phyloP scores from a whole-genome alignment of 176 grass and related monocot species.

The Triticum monococcum region DNA sequence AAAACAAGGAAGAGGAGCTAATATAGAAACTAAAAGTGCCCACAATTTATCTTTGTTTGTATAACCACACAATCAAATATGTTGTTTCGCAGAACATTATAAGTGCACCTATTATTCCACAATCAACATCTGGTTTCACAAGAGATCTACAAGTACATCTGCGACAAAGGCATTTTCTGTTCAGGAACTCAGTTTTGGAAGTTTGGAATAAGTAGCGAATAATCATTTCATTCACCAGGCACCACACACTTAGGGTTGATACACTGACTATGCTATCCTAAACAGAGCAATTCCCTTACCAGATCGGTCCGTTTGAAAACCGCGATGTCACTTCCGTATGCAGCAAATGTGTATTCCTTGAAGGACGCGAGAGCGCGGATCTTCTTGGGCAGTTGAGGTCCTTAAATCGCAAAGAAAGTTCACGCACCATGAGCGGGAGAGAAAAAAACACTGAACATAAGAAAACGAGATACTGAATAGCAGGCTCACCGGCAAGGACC shows the following conservation, averaged over 20 bases:
- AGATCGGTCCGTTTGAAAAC: slow-evolving; percentile 83
- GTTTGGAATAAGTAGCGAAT: not conserved
- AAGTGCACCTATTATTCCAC: not conserved
- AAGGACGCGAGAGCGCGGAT: slow-evolving; percentile 81
- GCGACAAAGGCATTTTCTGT: not conserved
- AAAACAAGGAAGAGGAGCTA: not conserved
- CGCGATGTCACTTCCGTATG: slow-evolving; percentile 73
- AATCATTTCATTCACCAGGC: not conserved
- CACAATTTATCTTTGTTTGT: not conserved
- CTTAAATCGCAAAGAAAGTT: slow-evolving; percentile 32
- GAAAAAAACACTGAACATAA: not conserved
- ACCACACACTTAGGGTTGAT: not conserved
- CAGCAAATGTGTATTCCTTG: slow-evolving; percentile 91
- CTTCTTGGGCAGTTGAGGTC: slow-evolving; percentile 96
- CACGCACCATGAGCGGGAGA: not conserved
- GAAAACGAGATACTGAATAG: not conserved
- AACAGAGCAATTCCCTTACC: slow-evolving; percentile 36
- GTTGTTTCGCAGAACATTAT: not conserved
- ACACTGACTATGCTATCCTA: not conserved
- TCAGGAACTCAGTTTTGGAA: slow-evolving; percentile 5
- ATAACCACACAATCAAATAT: not conserved
- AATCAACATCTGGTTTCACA: not conserved
- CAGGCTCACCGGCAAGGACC: slow-evolving; percentile 74
- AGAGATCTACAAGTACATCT: not conserved
- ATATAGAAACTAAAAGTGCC: not conserved